These are phyloP conservation scores for Gloeophyllum trabeum DNA, from an alignment of 768 basidiomycete genomes.

Conservation along the genomic window DNA sequence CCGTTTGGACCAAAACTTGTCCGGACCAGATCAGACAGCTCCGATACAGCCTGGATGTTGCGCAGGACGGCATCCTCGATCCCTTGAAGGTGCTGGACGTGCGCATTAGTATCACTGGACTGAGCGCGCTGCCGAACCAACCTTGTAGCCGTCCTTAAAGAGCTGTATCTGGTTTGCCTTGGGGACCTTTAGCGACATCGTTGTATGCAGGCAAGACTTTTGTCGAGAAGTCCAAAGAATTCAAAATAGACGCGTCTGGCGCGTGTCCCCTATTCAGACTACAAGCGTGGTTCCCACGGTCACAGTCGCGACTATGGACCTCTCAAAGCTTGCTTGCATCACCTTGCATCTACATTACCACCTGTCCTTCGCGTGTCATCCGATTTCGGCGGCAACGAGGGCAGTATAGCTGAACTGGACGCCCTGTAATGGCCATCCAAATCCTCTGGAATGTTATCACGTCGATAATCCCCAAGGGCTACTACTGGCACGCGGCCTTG, in stretches of 20 bases:
- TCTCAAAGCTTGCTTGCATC: too few species aligned
- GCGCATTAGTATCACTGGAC: not conserved
- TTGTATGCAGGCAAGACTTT: constrained; percentile 6
- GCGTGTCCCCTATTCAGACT: too few species aligned
- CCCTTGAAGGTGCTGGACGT: constrained; percentile 61
- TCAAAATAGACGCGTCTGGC: too few species aligned
- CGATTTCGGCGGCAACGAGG: too few species aligned
- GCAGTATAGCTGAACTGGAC: too few species aligned
- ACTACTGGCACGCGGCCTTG: constrained; percentile 42
- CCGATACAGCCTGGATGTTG: constrained; percentile 93
- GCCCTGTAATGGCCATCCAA: too few species aligned
- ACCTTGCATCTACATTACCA: too few species aligned
- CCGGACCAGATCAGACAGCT: constrained; percentile 88
- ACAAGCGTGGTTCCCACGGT: too few species aligned
- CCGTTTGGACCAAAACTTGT: constrained; percentile 97
- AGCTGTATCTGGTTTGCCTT: constrained; percentile 82
- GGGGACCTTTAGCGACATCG: constrained; percentile 91
- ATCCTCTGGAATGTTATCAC: too few species aligned
- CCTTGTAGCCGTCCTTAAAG: constrained; percentile 98
- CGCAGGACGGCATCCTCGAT: constrained; percentile 95
- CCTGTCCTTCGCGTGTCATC: too few species aligned
- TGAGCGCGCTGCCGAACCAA: constrained; percentile 15
- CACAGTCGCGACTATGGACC: too few species aligned
- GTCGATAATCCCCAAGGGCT: constrained; percentile 50
- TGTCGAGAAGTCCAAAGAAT: too few species aligned